Percentiles rank a stretch among this genome's conserved stretches.
Evolutionary conservation across 2,329 filamentous ascomycete species (phyloP).

Genomic region (Biscogniauxia mediterranea): DNA sequence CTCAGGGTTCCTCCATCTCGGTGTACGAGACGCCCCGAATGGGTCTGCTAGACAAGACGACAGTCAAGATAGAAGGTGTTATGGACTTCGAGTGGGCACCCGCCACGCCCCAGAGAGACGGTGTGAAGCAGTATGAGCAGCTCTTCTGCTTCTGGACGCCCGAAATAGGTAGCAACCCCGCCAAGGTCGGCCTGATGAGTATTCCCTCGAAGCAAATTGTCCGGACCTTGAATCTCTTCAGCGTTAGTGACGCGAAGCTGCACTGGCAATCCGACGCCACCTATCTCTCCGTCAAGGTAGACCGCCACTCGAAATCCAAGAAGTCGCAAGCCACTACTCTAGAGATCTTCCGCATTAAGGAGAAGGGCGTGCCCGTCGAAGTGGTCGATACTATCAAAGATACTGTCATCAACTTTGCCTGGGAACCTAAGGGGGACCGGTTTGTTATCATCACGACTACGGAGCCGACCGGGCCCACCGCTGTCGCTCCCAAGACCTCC

Average conservation of each 20-base stretch:
- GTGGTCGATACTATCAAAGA: constrained; percentile 98
- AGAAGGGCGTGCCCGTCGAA: constrained; percentile 98
- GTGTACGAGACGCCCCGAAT: constrained; percentile 88
- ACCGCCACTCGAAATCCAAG: constrained; percentile 98
- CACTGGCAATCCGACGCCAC: constrained; percentile 96
- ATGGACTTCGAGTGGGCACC: constrained; percentile 99
- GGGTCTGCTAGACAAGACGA: constrained; percentile 85
- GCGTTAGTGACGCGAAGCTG: constrained; percentile 93
- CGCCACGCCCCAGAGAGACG: constrained; percentile 74
- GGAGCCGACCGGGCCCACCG: constrained; percentile 74
- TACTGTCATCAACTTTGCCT: constrained; percentile 98
- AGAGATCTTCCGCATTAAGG: constrained; percentile 94
- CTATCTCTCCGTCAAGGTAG: constrained; percentile 98
- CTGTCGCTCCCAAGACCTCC: constrained; percentile 87
- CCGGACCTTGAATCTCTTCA: constrained; percentile 94
- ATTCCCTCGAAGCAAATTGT: constrained; percentile 93
- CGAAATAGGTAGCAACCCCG: constrained; percentile 95
- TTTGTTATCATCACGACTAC: constrained; percentile 96
- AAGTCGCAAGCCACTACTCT: constrained; percentile 96
- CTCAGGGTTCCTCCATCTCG: constrained; percentile 82
- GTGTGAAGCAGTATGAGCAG: constrained; percentile 90
- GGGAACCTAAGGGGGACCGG: constrained; percentile 96
- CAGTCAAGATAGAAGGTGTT: constrained; percentile 94
- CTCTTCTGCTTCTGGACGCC: constrained; percentile 98
- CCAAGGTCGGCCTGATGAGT: constrained; percentile 95